Base-by-base conservation (phyloP, 2,329 filamentous ascomycete species). In the Fusarium sp. region DNA sequence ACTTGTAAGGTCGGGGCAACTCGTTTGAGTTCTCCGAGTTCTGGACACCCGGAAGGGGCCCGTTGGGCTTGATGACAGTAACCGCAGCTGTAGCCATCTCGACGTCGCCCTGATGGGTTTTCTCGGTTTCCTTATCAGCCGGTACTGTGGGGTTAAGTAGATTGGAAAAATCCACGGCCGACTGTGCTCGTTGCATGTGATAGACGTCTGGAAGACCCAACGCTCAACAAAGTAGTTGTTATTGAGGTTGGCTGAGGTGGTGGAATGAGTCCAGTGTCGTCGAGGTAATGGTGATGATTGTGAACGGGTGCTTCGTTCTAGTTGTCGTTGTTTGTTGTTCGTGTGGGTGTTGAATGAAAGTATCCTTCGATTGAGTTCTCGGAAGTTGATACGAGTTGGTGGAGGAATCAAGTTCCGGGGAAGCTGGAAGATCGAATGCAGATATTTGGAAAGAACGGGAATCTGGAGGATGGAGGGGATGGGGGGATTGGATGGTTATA, bases 1-100 rank as follows among this genome's bases (percentile, higher is more conserved):
- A 99, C 85, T 98, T 98, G 89, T 99, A 99, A 1, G 95, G 95
- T 58, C 96, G 91, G 63, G 96, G 96, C 55, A 98, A 88, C 81
- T 98, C 95, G 61, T 82, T 85, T 46, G 77, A 76, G 70, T 67
- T 73, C 50, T 93, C 81, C 81, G 88, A 74, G 68, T 84, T 75
- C 76, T 93, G 89, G 61, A 90, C 86, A 70, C 85, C 85, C 44
- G 89, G 88, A 47, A 90, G 78, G 47, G 86, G 87, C 64, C 87
- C 89, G 74, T 91, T 87, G 76, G 90, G 84, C 82, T 89, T 83
- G 78, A 89, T 82, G 75, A 88, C 80, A 71, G 82, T 85, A 68
- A 87, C 84, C 56, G 84, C 82, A 60, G 84, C 83, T 63, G 75
- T 77, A 57, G 79, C 77, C 86, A 88, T 88, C 72, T 86, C 82